These are phyloP conservation scores for Pichia rugopelliculosa DNA, from an alignment of 805 yeast species.

Conservation along the genomic window DNA sequence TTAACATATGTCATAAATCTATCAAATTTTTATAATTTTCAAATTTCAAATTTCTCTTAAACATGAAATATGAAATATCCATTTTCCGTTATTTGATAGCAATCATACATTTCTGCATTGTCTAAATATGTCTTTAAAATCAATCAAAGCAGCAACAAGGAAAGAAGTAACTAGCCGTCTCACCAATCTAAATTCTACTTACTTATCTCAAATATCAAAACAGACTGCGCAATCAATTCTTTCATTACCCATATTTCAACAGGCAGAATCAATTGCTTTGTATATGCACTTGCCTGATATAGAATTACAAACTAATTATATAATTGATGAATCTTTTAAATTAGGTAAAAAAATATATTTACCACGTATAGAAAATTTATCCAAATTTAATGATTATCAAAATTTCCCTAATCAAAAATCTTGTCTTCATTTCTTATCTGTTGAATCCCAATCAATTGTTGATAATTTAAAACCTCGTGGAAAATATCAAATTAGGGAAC, in stretches of 20 bases:
- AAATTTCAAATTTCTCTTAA: too few species aligned
- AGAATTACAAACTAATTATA: conserved; percentile 55
- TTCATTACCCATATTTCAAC: conserved; percentile 28
- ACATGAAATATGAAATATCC: too few species aligned
- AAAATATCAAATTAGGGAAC: conserved; percentile 60
- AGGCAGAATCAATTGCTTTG: conserved; percentile 48
- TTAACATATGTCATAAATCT: too few species aligned
- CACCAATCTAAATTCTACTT: neutral
- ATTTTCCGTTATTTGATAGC: too few species aligned
- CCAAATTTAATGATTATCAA: conserved; percentile 23
- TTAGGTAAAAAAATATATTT: conserved; percentile 45
- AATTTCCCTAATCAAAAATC: conserved; percentile 29
- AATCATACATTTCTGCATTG: neutral
- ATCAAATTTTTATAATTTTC: too few species aligned
- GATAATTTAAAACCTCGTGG: conserved; percentile 55
- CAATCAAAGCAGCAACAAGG: conserved; percentile 4
- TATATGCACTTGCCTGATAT: conserved; percentile 71
- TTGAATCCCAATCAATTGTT: conserved; percentile 38
- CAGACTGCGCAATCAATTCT: conserved; percentile 3
- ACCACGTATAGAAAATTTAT: conserved; percentile 37
- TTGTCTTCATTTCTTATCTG: conserved; percentile 50
- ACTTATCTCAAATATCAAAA: neutral
- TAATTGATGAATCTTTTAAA: conserved; percentile 47
- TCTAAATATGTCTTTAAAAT: neutral
- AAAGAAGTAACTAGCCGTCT: conserved; percentile 3